A percentile compares a stretch with the other conserved stretches of the same genome.
phyloP scores from a whole-genome alignment of 192 early-diverging fungal species.

The Powellomyces hirtus region DNA sequence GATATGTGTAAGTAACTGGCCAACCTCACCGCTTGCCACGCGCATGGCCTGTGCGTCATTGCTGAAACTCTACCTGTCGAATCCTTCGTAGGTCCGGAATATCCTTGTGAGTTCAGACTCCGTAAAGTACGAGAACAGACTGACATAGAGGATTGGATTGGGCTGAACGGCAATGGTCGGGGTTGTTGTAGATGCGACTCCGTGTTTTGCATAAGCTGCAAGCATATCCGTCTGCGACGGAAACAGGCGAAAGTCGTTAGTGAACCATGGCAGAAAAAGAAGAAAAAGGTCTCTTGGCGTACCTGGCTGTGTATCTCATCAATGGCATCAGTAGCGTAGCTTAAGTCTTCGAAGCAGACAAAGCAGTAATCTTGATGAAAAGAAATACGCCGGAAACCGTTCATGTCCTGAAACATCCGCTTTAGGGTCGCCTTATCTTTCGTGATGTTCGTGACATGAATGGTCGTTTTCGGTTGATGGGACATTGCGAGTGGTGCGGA shows the following conservation, averaged over 20 bases:
- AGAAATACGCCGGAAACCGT: conserved; percentile 41
- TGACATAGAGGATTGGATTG: conserved; percentile 53
- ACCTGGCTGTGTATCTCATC: conserved; percentile 34
- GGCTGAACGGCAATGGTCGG: conserved; percentile 46
- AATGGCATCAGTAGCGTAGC: conserved; percentile 35
- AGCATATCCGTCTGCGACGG: conserved; percentile 47
- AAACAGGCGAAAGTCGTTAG: neutral
- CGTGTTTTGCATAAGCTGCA: conserved; percentile 51
- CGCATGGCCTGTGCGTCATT: neutral
- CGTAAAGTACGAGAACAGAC: conserved; percentile 49
- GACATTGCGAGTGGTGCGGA: conserved; percentile 13
- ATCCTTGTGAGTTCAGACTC: conserved; percentile 48
- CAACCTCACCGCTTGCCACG: neutral
- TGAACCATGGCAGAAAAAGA: neutral
- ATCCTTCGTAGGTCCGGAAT: conserved; percentile 48
- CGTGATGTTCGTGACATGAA: conserved; percentile 44
- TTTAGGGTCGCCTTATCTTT: conserved; percentile 36
- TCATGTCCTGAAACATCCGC: conserved; percentile 34
- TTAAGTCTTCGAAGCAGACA: conserved; percentile 38
- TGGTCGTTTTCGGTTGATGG: conserved; percentile 36
- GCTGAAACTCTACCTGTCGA: conserved; percentile 35
- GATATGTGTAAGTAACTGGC: too few relatives aligned
- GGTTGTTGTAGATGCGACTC: conserved; percentile 40
- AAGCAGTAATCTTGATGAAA: conserved; percentile 45
- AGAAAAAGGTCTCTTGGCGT: neutral